These are phyloP conservation scores for Aquilaria yunnanensis DNA, from an alignment of 345 rosid species.

Conservation along the genomic window DNA sequence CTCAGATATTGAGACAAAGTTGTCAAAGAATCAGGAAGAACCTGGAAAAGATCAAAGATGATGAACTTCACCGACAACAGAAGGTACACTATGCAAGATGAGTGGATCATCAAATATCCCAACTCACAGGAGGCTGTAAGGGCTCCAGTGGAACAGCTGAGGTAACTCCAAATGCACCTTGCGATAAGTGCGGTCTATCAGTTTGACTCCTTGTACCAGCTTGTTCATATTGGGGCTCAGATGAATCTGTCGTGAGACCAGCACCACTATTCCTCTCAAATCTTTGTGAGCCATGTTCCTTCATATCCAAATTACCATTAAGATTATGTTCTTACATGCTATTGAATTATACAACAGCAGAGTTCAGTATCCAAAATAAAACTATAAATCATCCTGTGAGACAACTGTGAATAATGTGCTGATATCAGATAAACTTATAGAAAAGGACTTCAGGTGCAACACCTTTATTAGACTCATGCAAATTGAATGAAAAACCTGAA, in stretches of 20 bases:
- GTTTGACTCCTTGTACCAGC: slow-evolving; percentile 34
- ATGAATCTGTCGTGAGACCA: slow-evolving; percentile 20
- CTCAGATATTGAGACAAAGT: slow-evolving; percentile 57
- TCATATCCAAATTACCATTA: slow-evolving; percentile 14
- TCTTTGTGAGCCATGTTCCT: slow-evolving; percentile 42
- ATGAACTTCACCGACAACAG: too few species aligned
- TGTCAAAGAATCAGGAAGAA: slow-evolving; percentile 60
- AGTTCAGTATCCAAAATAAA: too few species aligned
- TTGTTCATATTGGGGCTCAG: slow-evolving; percentile 36
- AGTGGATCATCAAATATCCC: neutral
- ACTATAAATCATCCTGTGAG: neutral
- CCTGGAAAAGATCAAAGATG: slow-evolving; percentile 29
- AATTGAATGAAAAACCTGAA: too few species aligned
- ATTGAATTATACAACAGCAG: too few species aligned
- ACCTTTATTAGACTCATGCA: neutral
- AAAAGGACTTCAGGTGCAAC: neutral
- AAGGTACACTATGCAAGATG: too few species aligned
- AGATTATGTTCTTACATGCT: neutral
- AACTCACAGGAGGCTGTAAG: slow-evolving; percentile 55
- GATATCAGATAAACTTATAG: neutral
- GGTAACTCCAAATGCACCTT: slow-evolving; percentile 51
- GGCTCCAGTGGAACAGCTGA: slow-evolving; percentile 43
- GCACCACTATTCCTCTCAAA: slow-evolving; percentile 39
- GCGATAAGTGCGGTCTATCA: slow-evolving; percentile 23
- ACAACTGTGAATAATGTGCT: too few species aligned